Base-by-base conservation (phyloP, 2,329 filamentous ascomycete species). In the Talaromyces sp. region DNA sequence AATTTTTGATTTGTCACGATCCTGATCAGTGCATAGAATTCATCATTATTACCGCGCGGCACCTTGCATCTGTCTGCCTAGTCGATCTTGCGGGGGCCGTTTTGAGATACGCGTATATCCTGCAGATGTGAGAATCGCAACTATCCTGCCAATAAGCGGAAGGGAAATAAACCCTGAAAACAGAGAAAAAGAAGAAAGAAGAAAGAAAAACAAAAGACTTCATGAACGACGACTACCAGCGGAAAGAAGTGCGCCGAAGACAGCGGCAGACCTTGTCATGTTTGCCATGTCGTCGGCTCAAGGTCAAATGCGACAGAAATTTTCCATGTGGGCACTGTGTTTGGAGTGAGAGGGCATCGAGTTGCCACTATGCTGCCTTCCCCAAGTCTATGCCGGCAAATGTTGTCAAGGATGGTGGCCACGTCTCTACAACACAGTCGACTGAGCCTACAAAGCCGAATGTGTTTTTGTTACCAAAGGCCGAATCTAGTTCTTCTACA, bases 221-320 rank as follows among this genome's bases (percentile, higher is more conserved):
- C 42, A 19, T 62, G 22, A 55, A 60, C 47, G 53, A 54, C 53
- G 54, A 57, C 17, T n/a, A 17, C 6, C 28, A 17, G n/a, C 49
- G 51, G 25, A 63, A 63, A 55, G 58, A 60, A 44, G 59, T 61
- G 11, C 62, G 62, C 39, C 58, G 58, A 27, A 55, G 62, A 51
- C 62, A 61, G 27, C 62, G 62, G 17, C 62, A 63, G 55, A 61
- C 58, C 17, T 54, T 63, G n/a, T 63, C 62, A 8, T 63, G 62
- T 61, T 47, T 63, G 17, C 62, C 62, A 30, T 63, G 62, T 56
- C 62, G 62, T 25, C 58, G 59, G 11, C 62, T 63, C 49, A 63
- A 63, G 33, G 62, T 63, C n/a, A 63, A 63, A 61, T 63, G 62
- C 30, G 62, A 63, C 36, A 55, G 62, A 19, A 53, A 56, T 22